Evolutionary conservation across 2,329 filamentous ascomycete species (phyloP).

Genomic region (Cordyceps cicadae): DNA sequence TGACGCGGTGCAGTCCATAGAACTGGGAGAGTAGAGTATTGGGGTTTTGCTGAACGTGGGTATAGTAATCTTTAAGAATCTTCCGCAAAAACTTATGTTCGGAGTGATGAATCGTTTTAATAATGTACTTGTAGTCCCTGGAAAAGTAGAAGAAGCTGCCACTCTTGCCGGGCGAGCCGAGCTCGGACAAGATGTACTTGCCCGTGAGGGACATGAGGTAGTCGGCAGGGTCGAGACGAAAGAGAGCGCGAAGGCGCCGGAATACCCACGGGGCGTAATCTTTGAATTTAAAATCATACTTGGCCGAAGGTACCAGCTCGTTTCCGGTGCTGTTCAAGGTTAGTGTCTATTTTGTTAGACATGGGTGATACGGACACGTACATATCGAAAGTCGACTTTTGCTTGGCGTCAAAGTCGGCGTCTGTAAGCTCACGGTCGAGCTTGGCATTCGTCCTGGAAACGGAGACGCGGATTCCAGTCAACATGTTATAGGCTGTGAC

Average conservation of each 20-base stretch:
- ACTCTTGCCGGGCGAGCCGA: slow-evolving; percentile 95
- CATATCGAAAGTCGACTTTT: slow-evolving; percentile 99
- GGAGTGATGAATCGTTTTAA: slow-evolving; percentile 96
- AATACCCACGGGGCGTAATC: slow-evolving; percentile 99
- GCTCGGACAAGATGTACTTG: slow-evolving; percentile 96
- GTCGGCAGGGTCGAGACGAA: slow-evolving; percentile 89
- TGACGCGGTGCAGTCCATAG: slow-evolving; percentile 92
- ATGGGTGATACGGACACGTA: slow-evolving; percentile 37
- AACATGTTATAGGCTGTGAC: slow-evolving; percentile 99
- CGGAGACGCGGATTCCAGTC: slow-evolving; percentile 93
- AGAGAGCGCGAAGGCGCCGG: slow-evolving; percentile 77
- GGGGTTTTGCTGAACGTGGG: slow-evolving; percentile 85
- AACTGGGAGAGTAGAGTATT: slow-evolving; percentile 97
- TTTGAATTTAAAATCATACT: slow-evolving; percentile 99
- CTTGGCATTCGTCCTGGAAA: slow-evolving; percentile 94
- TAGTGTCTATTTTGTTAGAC: slow-evolving; percentile 5
- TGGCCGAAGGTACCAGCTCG: slow-evolving; percentile 92
- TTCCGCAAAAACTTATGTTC: slow-evolving; percentile 84
- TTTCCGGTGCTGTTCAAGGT: slow-evolving; percentile 65
- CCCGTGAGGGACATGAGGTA: slow-evolving; percentile 97
- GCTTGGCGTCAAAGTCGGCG: slow-evolving; percentile 85
- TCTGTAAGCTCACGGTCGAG: slow-evolving; percentile 83
- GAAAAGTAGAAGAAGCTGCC: slow-evolving; percentile 99
- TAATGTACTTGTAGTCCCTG: slow-evolving; percentile 99
- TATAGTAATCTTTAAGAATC: slow-evolving; percentile 85